Evolutionary conservation across 2,329 filamentous ascomycete species (phyloP), one percentile per base, ranked within the genome.

Genomic region (Pleomassaria siparia): DNA sequence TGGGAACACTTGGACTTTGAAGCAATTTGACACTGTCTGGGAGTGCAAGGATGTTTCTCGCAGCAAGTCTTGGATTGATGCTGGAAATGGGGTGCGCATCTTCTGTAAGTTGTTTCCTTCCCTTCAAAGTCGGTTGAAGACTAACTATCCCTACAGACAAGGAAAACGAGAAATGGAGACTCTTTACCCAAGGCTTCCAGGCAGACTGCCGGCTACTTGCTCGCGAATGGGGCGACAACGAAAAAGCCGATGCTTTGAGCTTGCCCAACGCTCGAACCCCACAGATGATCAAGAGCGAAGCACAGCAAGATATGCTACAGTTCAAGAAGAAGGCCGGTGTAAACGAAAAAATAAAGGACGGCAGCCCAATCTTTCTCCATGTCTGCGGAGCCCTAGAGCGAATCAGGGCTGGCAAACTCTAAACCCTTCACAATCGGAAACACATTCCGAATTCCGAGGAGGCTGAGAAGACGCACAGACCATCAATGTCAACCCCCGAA

Each of bases 21-120:
- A 59, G 37, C 54, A 52, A 15, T 49, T 54, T 12, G 51, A 51
- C 24, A 56, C 51, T 4, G 58, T 54, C 0, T 59, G 55, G 55
- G 61, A 62, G 44, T 58, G 58, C 18, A 28, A 22, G 37, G n/a
- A 7, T 4, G 10, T 5, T 8, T 8, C 28, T 45, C 13, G 15
- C 41, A n/a, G 40, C 20, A 20, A 32, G 40, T 28, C 49, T n/a
- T 43, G 33, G 1, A 48, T 55, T n/a, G 32, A 50, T 20, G 49
- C 46, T 20, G 52, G 52, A 5, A 55, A 50, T 16, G 50, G 46
- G 9, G 50, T 53, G 3, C 28, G 16, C 20, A 28, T 54, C 24
- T 54, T 41, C 32, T 20, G 49, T 52, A 41, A 36, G 40, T 45
- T 5, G 25, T 24, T 2, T 29, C 9, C 15, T 32, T n/a, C 29